Evolutionary conservation across 306 rosid species (phyloP).

Genomic region (Vachellia pachyceras): DNA sequence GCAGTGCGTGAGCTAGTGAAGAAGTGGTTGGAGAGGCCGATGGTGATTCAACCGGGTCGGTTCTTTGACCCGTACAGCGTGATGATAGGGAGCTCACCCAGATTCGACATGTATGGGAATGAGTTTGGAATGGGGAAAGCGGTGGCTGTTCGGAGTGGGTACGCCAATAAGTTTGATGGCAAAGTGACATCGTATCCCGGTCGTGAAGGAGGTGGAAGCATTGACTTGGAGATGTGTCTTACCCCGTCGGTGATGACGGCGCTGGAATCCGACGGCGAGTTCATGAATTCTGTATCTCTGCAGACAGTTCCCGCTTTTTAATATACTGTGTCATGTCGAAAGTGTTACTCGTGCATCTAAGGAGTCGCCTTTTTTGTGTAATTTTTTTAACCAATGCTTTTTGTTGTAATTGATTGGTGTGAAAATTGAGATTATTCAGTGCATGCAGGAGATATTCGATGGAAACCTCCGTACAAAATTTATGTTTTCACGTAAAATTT

Average conservation of each 20-base stretch:
- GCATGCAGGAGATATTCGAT: too few species aligned
- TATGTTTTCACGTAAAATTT: too few species aligned
- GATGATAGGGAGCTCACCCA: constrained; percentile 64
- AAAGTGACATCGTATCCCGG: constrained; percentile 53
- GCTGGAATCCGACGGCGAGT: constrained; percentile 56
- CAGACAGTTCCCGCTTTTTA: background rate
- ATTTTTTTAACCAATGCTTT: too few species aligned
- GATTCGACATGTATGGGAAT: constrained; percentile 61
- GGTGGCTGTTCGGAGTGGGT: constrained; percentile 56
- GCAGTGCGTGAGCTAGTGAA: background rate
- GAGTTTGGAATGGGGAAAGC: constrained; percentile 85
- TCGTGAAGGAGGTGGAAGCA: constrained; percentile 58
- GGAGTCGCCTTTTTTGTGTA: too few species aligned
- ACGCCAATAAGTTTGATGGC: constrained; percentile 57
- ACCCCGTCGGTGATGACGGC: constrained; percentile 44
- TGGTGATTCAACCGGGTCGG: background rate
- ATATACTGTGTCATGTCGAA: too few species aligned
- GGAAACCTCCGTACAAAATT: too few species aligned
- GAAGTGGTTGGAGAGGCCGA: constrained; percentile 49
- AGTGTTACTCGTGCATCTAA: too few species aligned
- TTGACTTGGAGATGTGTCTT: constrained; percentile 65
- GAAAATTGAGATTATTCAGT: too few species aligned
- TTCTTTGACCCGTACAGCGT: constrained; percentile 35
- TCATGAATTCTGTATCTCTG: constrained; percentile 45
- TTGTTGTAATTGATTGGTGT: too few species aligned